These are phyloP conservation scores for Geranium rotundifolium DNA, from an alignment of 345 rosid species.

Conservation along the genomic window DNA sequence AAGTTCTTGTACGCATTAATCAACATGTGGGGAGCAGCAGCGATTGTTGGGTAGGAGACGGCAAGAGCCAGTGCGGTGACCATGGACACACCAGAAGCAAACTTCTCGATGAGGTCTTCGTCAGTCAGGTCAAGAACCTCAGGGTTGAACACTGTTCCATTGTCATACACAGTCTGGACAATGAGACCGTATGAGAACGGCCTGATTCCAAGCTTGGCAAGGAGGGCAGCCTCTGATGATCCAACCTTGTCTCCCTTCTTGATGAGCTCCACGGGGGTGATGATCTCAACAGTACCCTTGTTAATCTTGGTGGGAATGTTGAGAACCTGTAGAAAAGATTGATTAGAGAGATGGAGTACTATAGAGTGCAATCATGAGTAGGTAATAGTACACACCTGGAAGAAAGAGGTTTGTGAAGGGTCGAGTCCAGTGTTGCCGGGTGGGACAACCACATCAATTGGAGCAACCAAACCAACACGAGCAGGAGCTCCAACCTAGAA, in stretches of 20 bases:
- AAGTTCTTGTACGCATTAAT: conserved; percentile 40
- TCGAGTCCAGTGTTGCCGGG: conserved; percentile 46
- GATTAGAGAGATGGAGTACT: not conserved
- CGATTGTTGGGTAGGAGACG: conserved; percentile 32
- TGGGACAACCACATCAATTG: conserved; percentile 38
- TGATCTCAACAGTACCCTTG: conserved; percentile 36
- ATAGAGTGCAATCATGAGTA: not conserved
- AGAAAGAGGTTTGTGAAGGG: conserved; percentile 41
- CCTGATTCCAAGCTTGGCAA: conserved; percentile 35
- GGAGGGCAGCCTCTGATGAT: conserved; percentile 37
- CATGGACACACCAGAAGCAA: conserved; percentile 29
- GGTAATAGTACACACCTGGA: conserved; percentile 15
- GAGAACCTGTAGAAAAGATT: conserved; percentile 24
- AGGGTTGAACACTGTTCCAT: conserved; percentile 40
- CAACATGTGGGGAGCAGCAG: conserved; percentile 43
- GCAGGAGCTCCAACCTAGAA: conserved; percentile 42
- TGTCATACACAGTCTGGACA: conserved; percentile 32
- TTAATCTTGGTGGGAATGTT: conserved; percentile 40
- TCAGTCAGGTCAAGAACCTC: conserved; percentile 41
- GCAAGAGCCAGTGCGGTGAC: conserved; percentile 33
- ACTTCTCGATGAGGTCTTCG: conserved; percentile 30
- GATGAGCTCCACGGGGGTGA: conserved; percentile 29
- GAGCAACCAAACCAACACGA: conserved; percentile 40
- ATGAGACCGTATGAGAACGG: conserved; percentile 48
- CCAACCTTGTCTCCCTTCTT: conserved; percentile 39